Evolutionary conservation across 495 filamentous ascomycete genomes (phyloP).

Genomic region (Lepidopterella palustris): DNA sequence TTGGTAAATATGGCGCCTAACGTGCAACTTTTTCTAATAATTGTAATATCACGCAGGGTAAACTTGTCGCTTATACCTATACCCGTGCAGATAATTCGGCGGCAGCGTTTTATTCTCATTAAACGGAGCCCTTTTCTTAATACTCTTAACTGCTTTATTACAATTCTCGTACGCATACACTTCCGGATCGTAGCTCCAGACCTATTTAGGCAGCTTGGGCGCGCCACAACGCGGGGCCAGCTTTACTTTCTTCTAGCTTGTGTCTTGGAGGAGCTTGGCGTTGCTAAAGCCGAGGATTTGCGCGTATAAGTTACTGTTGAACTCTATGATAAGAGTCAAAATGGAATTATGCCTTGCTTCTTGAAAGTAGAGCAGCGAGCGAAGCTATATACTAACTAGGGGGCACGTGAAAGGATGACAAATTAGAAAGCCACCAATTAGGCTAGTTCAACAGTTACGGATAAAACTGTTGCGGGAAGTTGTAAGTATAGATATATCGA

Average conservation of each 20-base stretch:
- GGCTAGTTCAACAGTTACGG: too few relatives aligned
- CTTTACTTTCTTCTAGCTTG: slow-evolving; percentile 52
- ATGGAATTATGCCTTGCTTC: too few relatives aligned
- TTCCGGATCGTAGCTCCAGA: slow-evolving; percentile 58
- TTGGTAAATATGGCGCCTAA: slow-evolving; percentile 13
- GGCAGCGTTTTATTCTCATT: slow-evolving; percentile 15
- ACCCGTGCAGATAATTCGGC: slow-evolving; percentile 25
- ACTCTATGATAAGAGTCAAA: too few relatives aligned
- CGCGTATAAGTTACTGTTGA: slow-evolving; percentile 47
- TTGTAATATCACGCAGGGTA: too few relatives aligned
- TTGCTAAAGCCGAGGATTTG: slow-evolving; percentile 50
- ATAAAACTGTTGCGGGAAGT: too few relatives aligned
- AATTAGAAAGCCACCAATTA: too few relatives aligned
- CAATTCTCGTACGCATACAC: slow-evolving; percentile 52
- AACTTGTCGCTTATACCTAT: slow-evolving; percentile 20
- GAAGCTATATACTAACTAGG: too few relatives aligned
- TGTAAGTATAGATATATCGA: too few relatives aligned
- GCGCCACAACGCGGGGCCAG: slow-evolving; percentile 54
- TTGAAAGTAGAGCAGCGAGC: too few relatives aligned
- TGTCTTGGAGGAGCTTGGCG: slow-evolving; percentile 50
- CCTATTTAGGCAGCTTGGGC: slow-evolving; percentile 51
- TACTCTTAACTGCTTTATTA: slow-evolving; percentile 32
- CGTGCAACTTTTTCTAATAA: slow-evolving; percentile 24
- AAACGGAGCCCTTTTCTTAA: slow-evolving; percentile 19
- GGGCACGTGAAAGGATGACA: too few relatives aligned